These are phyloP conservation scores for Exophiala dermatitidis DNA, from an alignment of 2,329 filamentous ascomycete genomes.

Conservation along the genomic window DNA sequence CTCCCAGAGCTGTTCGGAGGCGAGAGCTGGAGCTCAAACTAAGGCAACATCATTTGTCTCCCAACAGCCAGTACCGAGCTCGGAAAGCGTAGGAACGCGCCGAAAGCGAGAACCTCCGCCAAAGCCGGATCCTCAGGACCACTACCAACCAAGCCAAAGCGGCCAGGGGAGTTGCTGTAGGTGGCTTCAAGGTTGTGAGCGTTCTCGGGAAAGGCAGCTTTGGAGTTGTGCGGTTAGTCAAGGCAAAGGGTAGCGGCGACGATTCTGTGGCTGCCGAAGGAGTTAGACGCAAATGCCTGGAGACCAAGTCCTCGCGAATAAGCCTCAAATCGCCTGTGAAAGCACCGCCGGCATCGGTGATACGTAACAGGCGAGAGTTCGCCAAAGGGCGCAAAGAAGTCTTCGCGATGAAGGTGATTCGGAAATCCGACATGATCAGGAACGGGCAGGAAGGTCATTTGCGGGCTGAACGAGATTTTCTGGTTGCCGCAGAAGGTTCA, in stretches of 20 bases:
- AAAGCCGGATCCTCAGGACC: constrained; percentile 62
- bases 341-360: neutral
- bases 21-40: constrained; percentile 59
- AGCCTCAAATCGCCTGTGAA: constrained; percentile 2
- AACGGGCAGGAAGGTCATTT: constrained; percentile 90
- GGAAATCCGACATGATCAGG: constrained; percentile 85
- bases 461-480: constrained; percentile 81
- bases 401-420: constrained; percentile 95
- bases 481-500: constrained; percentile 82
- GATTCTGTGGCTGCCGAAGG: neutral
- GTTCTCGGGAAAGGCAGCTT: constrained; percentile 90
- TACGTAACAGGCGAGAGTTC: constrained; percentile 1
- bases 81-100: constrained; percentile 55
- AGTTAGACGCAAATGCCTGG: constrained; percentile 2
- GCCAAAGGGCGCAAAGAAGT: constrained; percentile 48
- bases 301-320: constrained; percentile 1
- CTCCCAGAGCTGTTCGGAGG: constrained; percentile 55
- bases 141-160: constrained; percentile 42
- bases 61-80: constrained; percentile 28
- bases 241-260: constrained; percentile 47
- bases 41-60: constrained; percentile 26
- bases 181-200: constrained; percentile 72
- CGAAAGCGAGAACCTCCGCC: constrained; percentile 69
- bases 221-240: constrained; percentile 80
- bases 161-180: constrained; percentile 47